These are phyloP conservation scores for Kazachstania martiniae DNA, from an alignment of 805 yeast species.

Conservation along the genomic window DNA sequence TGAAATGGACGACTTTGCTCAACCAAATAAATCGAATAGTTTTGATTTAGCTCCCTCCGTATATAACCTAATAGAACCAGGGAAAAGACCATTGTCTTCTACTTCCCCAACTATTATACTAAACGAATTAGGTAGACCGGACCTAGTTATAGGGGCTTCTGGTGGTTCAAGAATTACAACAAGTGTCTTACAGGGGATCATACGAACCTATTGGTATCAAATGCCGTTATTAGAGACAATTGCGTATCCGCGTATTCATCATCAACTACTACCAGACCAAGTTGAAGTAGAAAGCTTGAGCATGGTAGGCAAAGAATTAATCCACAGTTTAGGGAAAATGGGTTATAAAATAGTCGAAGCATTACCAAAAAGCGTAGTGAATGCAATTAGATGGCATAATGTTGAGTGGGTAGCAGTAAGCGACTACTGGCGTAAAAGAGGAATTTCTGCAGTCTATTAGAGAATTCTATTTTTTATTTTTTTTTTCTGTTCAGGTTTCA, in stretches of 20 bases:
- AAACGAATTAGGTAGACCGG: constrained; percentile 36
- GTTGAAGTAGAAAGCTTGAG: constrained; percentile 45
- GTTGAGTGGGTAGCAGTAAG: constrained; percentile 59
- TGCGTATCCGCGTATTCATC: constrained; percentile 77
- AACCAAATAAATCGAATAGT: constrained; percentile 57
- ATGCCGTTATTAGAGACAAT: constrained; percentile 55
- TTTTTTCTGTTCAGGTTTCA: neutral
- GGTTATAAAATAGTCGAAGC: constrained; percentile 41
- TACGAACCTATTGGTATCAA: constrained; percentile 49
- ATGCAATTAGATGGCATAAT: constrained; percentile 37
- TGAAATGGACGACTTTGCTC: constrained; percentile 91
- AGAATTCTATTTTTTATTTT: neutral
- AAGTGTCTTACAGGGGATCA: constrained; percentile 69
- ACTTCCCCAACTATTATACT: constrained; percentile 66
- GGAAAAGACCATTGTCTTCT: constrained; percentile 76
- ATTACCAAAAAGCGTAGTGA: constrained; percentile 45
- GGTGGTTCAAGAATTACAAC: constrained; percentile 88
- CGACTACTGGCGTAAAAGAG: constrained; percentile 85
- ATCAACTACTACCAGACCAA: constrained; percentile 72
- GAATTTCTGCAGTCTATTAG: constrained; percentile 25
- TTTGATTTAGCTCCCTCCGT: constrained; percentile 75
- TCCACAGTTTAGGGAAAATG: constrained; percentile 28
- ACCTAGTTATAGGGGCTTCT: constrained; percentile 77
- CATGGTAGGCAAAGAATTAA: constrained; percentile 34
- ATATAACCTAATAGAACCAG: constrained; percentile 66